These are phyloP conservation scores for Pyrenophora tritici-repentis DNA, from an alignment of 2,329 filamentous ascomycete species.

Conservation along the genomic window DNA sequence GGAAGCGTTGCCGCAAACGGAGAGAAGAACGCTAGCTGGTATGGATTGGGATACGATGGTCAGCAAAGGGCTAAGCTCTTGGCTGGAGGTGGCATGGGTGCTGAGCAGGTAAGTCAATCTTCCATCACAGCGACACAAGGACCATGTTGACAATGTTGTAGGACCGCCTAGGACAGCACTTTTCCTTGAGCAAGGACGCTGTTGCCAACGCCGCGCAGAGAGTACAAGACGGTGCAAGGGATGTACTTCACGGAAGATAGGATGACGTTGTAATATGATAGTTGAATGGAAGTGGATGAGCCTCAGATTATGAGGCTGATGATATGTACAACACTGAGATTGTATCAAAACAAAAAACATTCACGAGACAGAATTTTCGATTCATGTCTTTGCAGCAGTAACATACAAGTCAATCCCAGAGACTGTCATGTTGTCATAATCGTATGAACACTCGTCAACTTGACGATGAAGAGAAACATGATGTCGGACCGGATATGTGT, in stretches of 20 bases:
- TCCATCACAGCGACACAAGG: neutral
- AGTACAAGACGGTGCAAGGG: slow-evolving; percentile 32
- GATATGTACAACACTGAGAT: too few species aligned
- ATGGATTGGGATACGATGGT: slow-evolving; percentile 40
- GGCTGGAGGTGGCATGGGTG: slow-evolving; percentile 37
- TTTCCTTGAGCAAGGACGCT: slow-evolving; percentile 26
- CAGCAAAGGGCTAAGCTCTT: slow-evolving; percentile 35
- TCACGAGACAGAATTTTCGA: too few species aligned
- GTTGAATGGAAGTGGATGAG: too few species aligned
- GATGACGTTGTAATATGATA: neutral
- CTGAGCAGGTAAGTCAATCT: slow-evolving; percentile 38
- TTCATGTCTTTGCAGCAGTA: too few species aligned
- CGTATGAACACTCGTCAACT: too few species aligned
- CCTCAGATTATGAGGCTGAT: too few species aligned
- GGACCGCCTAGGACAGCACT: slow-evolving; percentile 40
- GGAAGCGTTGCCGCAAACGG: slow-evolving; percentile 29
- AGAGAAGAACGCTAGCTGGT: slow-evolving; percentile 32
- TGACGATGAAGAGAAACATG: too few species aligned
- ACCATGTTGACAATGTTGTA: slow-evolving; percentile 16
- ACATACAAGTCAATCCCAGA: too few species aligned
- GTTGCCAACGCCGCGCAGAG: slow-evolving; percentile 34
- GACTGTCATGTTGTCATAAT: too few species aligned
- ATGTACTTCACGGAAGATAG: slow-evolving; percentile 27
- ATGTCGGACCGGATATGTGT: too few species aligned
- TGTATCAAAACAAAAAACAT: too few species aligned